Conservation (phyloP, 257 asterid genomes). For the Misopates orontium region DNA sequence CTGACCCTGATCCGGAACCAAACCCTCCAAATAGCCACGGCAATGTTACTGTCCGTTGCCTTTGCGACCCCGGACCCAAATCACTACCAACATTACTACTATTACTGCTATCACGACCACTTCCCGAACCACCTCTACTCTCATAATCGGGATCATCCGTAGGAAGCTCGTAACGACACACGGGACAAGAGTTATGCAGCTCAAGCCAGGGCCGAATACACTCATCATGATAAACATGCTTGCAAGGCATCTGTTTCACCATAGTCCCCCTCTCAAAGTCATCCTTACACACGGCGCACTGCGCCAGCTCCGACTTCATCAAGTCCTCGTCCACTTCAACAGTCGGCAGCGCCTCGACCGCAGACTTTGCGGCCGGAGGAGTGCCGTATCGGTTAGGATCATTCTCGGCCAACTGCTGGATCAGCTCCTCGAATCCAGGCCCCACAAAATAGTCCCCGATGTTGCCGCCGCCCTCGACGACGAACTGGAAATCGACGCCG, state of each 20-base stretch:
- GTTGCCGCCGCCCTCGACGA: conserved; percentile 43
- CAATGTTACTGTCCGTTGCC: conserved; percentile 36
- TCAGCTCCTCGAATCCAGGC: conserved; percentile 70
- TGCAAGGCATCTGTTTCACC: conserved; percentile 84
- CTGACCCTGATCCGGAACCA: conserved; percentile 47
- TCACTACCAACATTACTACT: conserved; percentile 19
- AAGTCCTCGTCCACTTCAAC: conserved; percentile 46
- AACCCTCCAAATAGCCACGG: conserved; percentile 51
- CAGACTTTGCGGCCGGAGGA: conserved; percentile 67
- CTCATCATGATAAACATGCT: conserved; percentile 70
- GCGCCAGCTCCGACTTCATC: conserved; percentile 62
- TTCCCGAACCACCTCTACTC: conserved; percentile 33
- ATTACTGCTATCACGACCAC: conserved; percentile 16
- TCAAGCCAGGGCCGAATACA: conserved; percentile 84
- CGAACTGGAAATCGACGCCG: conserved; percentile 60
- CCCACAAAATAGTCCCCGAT: conserved; percentile 72
- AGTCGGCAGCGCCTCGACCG: conserved; percentile 52
- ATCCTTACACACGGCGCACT: conserved; percentile 88
- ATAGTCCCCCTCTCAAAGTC: conserved; percentile 54
- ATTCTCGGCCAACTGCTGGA: conserved; percentile 77
- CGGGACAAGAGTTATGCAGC: conserved; percentile 82
- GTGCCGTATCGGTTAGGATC: conserved; percentile 76
- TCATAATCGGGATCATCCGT: conserved; percentile 83
- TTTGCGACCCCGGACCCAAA: conserved; percentile 31
- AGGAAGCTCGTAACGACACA: conserved; percentile 80